Evolutionary conservation across 192 early-diverging fungal genomes (phyloP).

Genomic region (Coemansia sp.): DNA sequence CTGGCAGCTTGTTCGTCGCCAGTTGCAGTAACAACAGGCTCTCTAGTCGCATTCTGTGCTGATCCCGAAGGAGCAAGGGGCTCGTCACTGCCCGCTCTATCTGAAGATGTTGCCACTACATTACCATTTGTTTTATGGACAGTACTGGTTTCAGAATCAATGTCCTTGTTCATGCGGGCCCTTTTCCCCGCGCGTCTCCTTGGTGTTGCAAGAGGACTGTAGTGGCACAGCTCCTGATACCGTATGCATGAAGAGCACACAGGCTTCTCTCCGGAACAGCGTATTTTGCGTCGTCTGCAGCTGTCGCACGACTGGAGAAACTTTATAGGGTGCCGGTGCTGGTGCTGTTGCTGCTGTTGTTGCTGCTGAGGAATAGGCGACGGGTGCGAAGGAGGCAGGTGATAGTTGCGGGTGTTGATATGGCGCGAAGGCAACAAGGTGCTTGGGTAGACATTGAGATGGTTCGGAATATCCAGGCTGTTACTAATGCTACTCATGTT

Average conservation of each 20-base stretch:
- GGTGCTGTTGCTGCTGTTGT: slow-evolving; percentile 13
- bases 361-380: not conserved
- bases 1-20: not conserved
- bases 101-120: not conserved
- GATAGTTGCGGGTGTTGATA: slow-evolving; percentile 19
- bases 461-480: not conserved
- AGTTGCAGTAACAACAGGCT: not conserved
- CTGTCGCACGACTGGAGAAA: slow-evolving; percentile 56
- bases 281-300: slow-evolving; percentile 53
- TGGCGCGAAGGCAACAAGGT: slow-evolving; percentile 28
- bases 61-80: not conserved
- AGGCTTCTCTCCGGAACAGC: slow-evolving; percentile 54
- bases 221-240: slow-evolving; percentile 53
- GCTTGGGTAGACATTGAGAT: slow-evolving; percentile 28
- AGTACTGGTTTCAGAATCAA: not conserved
- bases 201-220: slow-evolving; percentile 53
- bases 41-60: not conserved
- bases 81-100: slow-evolving; percentile 6
- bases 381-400: not conserved
- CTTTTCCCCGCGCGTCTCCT: slow-evolving; percentile 41
- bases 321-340: slow-evolving; percentile 19
- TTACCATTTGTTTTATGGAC: not conserved
- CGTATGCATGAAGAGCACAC: slow-evolving; percentile 51
- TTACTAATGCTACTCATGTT: not conserved
- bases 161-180: slow-evolving; percentile 6